These are phyloP conservation scores for Capsella bursapastoris DNA, from an alignment of 345 rosid genomes.

Conservation along the genomic window DNA sequence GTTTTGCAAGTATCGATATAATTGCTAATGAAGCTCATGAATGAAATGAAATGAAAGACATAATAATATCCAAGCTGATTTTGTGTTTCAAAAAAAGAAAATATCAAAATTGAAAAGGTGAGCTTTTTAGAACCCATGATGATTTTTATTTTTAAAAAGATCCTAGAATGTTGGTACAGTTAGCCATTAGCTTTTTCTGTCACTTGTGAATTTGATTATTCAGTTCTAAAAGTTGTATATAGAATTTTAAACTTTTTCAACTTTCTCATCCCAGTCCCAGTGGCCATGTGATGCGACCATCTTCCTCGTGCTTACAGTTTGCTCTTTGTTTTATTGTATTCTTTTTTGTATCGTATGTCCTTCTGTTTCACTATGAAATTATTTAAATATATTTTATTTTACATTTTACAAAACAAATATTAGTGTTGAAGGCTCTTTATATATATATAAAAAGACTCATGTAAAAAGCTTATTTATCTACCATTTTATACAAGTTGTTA, in stretches of 20 bases:
- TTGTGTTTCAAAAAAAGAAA: constrained; percentile 33
- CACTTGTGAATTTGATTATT: constrained; percentile 44
- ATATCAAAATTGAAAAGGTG: constrained; percentile 12
- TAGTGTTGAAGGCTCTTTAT: background rate
- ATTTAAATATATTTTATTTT: background rate
- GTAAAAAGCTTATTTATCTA: too few species aligned
- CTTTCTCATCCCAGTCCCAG: constrained; percentile 44
- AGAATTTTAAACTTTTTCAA: constrained; percentile 34
- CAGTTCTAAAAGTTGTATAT: constrained; percentile 37
- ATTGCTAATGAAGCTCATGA: constrained; percentile 7
- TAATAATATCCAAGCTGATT: constrained; percentile 1
- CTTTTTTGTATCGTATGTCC: background rate
- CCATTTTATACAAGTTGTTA: too few species aligned
- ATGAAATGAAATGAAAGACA: constrained; percentile 21
- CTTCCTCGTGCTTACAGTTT: constrained; percentile 43
- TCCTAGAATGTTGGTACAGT: constrained; percentile 49
- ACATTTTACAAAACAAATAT: background rate
- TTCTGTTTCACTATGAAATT: background rate
- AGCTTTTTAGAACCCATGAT: constrained; percentile 42
- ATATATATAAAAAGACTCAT: too few species aligned
- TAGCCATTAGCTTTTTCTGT: constrained; percentile 42
- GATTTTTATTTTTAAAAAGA: constrained; percentile 33
- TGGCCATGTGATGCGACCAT: constrained; percentile 49
- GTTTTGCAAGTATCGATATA: background rate
- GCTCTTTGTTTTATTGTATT: constrained; percentile 6